Evolutionary conservation across 208 protist genomes (phyloP), one percentile per base, ranked within the genome.

Genomic region (Lotmaria passim): DNA sequence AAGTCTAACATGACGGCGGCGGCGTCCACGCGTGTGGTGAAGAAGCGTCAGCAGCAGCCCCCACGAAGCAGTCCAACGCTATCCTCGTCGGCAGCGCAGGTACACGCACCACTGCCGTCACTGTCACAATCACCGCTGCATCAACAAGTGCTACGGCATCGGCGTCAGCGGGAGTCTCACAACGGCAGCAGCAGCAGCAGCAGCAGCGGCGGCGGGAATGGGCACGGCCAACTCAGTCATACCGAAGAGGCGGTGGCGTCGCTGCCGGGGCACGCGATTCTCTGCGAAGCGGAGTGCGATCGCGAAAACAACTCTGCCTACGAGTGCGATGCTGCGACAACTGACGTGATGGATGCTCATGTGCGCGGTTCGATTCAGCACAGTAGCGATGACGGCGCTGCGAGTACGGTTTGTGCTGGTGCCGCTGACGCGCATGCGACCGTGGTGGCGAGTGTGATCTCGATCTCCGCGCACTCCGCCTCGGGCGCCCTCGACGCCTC

Each of bases 161-260:
- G 26, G 24, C 43, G 38, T 28, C 41, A 23, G n/a, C n/a, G n/a
- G n/a, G n/a, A n/a, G n/a, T n/a, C n/a, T n/a, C n/a, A n/a, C n/a
- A n/a, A n/a, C n/a, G n/a, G 43, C 43, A 64, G 43, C 19, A 52
- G n/a, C 19, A 64, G 23, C 23, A 53, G 15, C 48, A 53, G 19
- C 19, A n/a, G n/a, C n/a, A n/a, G 38, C 14, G 38, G 14, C 38
- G 38, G 38, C 14, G 14, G 38, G 7, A 41, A 14, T 14, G 14
- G 38, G 38, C 10, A 41, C 38, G 38, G 38, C 38, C 38, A 41
- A 14, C 38, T 7, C 38, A 14, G 7, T 41, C 38, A 41, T 14
- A 41, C 38, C 10, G 38, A 15, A 41, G 38, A 15, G 38, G 38
- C 14, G 38, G 38, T 41, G n/a, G n/a, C n/a, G n/a, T n/a, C n/a